phyloP scores from a whole-genome alignment of 371 early-diverging fungal species.

The Syncephalastrum sp. region DNA sequence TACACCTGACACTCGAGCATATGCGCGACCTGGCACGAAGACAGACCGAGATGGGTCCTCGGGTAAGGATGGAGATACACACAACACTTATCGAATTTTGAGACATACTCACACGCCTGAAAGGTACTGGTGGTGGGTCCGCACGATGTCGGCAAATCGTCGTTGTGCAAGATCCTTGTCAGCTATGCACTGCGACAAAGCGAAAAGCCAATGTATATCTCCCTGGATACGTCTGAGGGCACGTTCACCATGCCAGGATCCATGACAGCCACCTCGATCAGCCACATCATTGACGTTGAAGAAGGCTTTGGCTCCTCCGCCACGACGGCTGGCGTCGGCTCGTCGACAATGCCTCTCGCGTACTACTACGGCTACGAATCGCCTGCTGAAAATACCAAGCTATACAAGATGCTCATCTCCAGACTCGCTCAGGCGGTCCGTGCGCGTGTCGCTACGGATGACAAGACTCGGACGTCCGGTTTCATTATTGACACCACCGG shows the following conservation, averaged over 20 bases:
- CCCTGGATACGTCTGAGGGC: slow-evolving; percentile 86
- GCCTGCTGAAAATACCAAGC: slow-evolving; percentile 73
- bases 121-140: slow-evolving; percentile 88
- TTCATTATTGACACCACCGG: slow-evolving; percentile 70
- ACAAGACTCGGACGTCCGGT: slow-evolving; percentile 64
- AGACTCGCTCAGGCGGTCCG: slow-evolving; percentile 65
- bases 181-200: slow-evolving; percentile 83
- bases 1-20: slow-evolving; percentile 87
- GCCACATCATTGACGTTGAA: slow-evolving; percentile 79
- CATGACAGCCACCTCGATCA: slow-evolving; percentile 74
- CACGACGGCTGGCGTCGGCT: slow-evolving; percentile 64
- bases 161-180: slow-evolving; percentile 76
- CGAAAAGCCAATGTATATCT: slow-evolving; percentile 78
- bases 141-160: slow-evolving; percentile 89
- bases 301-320: slow-evolving; percentile 85
- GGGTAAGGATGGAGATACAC: slow-evolving; percentile 38
- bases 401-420: slow-evolving; percentile 67
- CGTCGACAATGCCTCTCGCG: slow-evolving; percentile 75
- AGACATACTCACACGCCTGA: not conserved
- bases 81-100: too few species aligned
- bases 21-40: slow-evolving; percentile 59
- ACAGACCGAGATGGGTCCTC: slow-evolving; percentile 59
- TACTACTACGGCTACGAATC: slow-evolving; percentile 90
- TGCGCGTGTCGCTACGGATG: slow-evolving; percentile 65
- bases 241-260: slow-evolving; percentile 87